Percentiles rank a stretch among this genome's conserved stretches.
Conservation (phyloP, 768 basidiomycete genomes). For the Trametopsis cervina region DNA sequence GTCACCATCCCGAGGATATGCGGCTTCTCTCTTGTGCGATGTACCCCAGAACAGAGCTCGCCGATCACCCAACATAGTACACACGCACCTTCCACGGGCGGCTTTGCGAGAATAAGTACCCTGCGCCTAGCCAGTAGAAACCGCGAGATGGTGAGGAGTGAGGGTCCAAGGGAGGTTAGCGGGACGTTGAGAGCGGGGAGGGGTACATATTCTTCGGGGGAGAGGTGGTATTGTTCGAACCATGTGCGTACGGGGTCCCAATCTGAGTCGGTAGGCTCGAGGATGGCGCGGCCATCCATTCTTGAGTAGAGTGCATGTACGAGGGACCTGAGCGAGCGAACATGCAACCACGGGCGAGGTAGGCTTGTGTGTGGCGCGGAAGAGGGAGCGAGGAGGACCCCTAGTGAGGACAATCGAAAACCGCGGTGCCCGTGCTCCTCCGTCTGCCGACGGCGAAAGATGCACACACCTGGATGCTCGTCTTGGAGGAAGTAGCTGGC, state of each 20-base stretch:
- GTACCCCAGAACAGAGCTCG: slow-evolving; percentile 52
- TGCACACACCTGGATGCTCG: slow-evolving; percentile 60
- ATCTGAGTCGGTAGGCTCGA: slow-evolving; percentile 47
- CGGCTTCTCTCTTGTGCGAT: slow-evolving; percentile 34
- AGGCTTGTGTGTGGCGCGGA: slow-evolving; percentile 36
- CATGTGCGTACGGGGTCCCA: slow-evolving; percentile 59
- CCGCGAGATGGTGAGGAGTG: slow-evolving; percentile 72
- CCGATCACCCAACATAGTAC: slow-evolving; percentile 56
- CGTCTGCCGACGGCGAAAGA: slow-evolving; percentile 66
- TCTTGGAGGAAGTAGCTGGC: slow-evolving; percentile 69
- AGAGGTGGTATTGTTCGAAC: slow-evolving; percentile 61
- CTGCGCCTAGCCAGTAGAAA: slow-evolving; percentile 67
- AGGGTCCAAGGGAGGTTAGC: slow-evolving; percentile 65
- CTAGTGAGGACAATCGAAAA: slow-evolving; percentile 72
- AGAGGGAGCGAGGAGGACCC: slow-evolving; percentile 50
- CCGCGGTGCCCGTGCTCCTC: slow-evolving; percentile 70
- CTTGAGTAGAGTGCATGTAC: slow-evolving; percentile 45
- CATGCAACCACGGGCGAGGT: slow-evolving; percentile 73
- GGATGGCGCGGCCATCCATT: slow-evolving; percentile 37
- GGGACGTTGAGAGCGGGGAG: slow-evolving; percentile 68
- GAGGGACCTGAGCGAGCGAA: slow-evolving; percentile 55
- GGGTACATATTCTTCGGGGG: slow-evolving; percentile 21
- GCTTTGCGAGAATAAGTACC: slow-evolving; percentile 73
- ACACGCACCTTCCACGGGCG: slow-evolving; percentile 76
- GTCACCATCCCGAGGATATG: slow-evolving; percentile 78